Evolutionary conservation across 768 basidiomycete genomes (phyloP).

Genomic region (Trametopsis cervina): DNA sequence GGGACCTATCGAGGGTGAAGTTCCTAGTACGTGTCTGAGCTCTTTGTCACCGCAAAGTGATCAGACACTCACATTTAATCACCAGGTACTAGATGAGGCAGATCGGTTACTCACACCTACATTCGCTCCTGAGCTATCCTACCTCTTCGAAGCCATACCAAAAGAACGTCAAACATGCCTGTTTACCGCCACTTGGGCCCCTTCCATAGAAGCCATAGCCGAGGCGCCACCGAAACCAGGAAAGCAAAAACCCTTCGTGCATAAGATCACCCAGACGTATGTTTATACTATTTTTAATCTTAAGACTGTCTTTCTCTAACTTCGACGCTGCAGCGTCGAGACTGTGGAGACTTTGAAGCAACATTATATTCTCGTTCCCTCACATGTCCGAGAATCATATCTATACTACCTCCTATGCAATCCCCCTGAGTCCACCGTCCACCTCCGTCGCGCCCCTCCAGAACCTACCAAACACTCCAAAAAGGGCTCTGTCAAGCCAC

Average conservation of each 20-base stretch:
- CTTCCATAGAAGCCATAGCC: conserved; percentile 75
- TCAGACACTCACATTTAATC: too few species aligned
- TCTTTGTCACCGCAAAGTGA: too few species aligned
- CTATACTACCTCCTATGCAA: conserved; percentile 85
- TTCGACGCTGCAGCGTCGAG: conserved; percentile 51
- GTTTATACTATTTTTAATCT: conserved; percentile 18
- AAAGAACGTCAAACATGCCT: conserved; percentile 90
- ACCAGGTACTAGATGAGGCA: conserved; percentile 95
- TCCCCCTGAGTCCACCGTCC: conserved; percentile 73
- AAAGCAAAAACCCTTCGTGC: conserved; percentile 82
- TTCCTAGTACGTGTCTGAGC: conserved; percentile 71
- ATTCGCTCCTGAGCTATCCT: conserved; percentile 78
- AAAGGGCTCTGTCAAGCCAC: conserved; percentile 9
- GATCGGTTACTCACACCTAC: conserved; percentile 87
- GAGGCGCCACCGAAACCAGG: conserved; percentile 68
- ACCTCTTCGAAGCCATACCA: conserved; percentile 73
- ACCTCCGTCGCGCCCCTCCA: conserved; percentile 58
- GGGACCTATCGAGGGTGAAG: conserved; percentile 79
- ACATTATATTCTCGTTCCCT: conserved; percentile 86
- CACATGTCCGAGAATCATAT: conserved; percentile 90
- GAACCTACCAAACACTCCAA: conserved; percentile 34
- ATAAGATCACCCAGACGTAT: conserved; percentile 69
- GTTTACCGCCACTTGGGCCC: conserved; percentile 92
- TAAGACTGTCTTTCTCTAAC: conserved; percentile 8
- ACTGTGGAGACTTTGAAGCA: conserved; percentile 88